Base-by-base conservation (phyloP, 2,329 filamentous ascomycete genomes). In the Alternaria brassicicola region DNA sequence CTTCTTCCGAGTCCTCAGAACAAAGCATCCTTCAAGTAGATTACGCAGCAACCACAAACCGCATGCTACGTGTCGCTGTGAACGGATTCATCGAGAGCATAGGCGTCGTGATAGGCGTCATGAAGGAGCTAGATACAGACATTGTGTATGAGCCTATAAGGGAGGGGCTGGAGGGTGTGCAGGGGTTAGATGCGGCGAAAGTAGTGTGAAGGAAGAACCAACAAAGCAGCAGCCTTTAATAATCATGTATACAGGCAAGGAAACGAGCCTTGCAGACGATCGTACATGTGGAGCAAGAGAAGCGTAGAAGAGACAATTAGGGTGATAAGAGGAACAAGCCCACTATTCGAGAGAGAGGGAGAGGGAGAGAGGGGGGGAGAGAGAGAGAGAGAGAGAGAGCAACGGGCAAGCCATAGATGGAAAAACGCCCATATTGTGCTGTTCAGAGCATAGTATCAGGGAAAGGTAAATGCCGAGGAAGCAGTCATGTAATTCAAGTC, bases 81-180 rank as follows among this genome's bases (percentile, higher is more conserved):
- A 98, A 98, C 79, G 92, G 93, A 9, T 97, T 97, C 78, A 93
- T 98, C 84, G 94, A 98, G 71, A 96, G 90, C 67, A 77, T 97
- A 55, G 87, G 88, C 51, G 87, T 97, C 5, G 89, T 97, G 1
- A 77, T 97, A 39, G 91, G 93, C 53, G 90, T 96, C 15, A 97
- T 97, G 90, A 88, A 91, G 77, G 90, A 96, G 75, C 79, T 98
- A 69, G 94, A 98, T 78, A 86, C 88, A 25, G 93, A 97, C 80
- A 89, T 95, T 2, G 75, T 97, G 36, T 85, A 84, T 61, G 73
- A 75, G 53, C 72, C 76, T 23, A 76, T 77, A 0, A 67, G 69
- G 12, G 80, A 81, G 58, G 75, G 71, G 1, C 62, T 83, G 50
- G 68, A 90, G 81, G 7, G 79, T 80, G 79, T 96, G 90, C 55